Base-by-base conservation (phyloP, 306 rosid genomes). In the Cicer cuneatum region DNA sequence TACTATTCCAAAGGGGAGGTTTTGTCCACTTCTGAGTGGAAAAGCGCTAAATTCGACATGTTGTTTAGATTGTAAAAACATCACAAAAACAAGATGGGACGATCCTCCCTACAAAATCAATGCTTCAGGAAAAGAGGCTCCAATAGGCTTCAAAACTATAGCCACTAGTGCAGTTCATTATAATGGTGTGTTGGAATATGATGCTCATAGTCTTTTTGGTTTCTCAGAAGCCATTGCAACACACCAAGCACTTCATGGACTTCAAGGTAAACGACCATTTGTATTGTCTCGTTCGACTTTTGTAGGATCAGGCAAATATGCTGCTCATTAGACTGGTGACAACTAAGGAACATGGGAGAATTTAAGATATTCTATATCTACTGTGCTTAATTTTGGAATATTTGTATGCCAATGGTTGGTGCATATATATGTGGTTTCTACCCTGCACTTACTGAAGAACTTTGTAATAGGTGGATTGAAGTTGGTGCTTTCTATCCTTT, bases 331-430 rank as follows among this genome's bases (percentile, higher is more conserved):
- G 98, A 94, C 96, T 0, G 98, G 98, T 54, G 98, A 91, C 85
- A 94, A 91, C 60, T 69, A 89, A 79, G 98, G 88, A 12, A 90
- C 93, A 2, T 91, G 96, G 93, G 86, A 94, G 18, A 84, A 94
- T 71, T 86, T 94, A 75, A 88, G 71, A 78, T 86, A 87, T 88
- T 90, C 98, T 46, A 94, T 94, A 67, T 86, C 98, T 1, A 90
- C 93, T 15, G 75, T 91, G 81, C 91, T 94, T 51, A 94, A 94
- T 66, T 94, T 94, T 74, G 95, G 98, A 9, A 87, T 94, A 41
- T 94, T 94, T 87, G 97, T 59, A 84, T 94, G 53, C 98, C 97
- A 24, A 94, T 94, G 98, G 97, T 94, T 82, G 98, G 98, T 43
- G 78, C 97, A 18, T 95, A 90, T 71, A 94, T 91, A 29, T 94